phyloP scores from a whole-genome alignment of 2,329 filamentous ascomycete species.

The Dactylonectria macrodidyma region DNA sequence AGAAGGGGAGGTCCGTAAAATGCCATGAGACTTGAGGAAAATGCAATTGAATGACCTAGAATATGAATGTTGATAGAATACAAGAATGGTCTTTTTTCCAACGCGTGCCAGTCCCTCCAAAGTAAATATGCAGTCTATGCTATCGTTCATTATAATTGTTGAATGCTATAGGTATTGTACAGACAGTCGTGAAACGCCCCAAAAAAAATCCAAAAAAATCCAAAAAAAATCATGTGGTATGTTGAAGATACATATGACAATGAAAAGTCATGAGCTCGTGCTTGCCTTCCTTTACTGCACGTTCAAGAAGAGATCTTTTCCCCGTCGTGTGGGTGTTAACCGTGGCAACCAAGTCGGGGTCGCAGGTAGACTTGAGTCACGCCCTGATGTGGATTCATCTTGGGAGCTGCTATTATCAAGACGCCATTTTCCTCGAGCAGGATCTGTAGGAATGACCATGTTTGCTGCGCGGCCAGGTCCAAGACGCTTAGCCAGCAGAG shows the following conservation, averaged over 20 bases:
- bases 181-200: constrained; percentile 33
- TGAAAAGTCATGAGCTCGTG: constrained; percentile 6
- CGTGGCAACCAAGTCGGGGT: constrained; percentile 63
- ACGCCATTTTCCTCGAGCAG: constrained; percentile 33
- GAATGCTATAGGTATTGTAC: constrained; percentile 43
- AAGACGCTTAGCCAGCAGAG: constrained; percentile 68
- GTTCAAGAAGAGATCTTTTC: constrained; percentile 75
- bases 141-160: constrained; percentile 41
- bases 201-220: neutral
- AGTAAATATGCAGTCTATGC: constrained; percentile 39
- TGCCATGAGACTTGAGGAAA: constrained; percentile 8
- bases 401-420: constrained; percentile 27
- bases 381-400: constrained; percentile 8
- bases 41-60: constrained; percentile 39
- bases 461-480: constrained; percentile 65
- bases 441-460: constrained; percentile 55
- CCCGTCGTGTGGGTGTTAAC: constrained; percentile 76
- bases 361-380: constrained; percentile 29
- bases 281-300: constrained; percentile 58
- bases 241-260: constrained; percentile 22
- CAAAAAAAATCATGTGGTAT: constrained; percentile 22
- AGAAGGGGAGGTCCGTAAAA: constrained; percentile 9
- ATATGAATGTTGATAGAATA: constrained; percentile 44
- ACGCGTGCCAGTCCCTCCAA: constrained; percentile 20
- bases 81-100: constrained; percentile 36